Conservation (phyloP, 1,139 yeast genomes). For the Yamadazyma atmosphaerica region DNA sequence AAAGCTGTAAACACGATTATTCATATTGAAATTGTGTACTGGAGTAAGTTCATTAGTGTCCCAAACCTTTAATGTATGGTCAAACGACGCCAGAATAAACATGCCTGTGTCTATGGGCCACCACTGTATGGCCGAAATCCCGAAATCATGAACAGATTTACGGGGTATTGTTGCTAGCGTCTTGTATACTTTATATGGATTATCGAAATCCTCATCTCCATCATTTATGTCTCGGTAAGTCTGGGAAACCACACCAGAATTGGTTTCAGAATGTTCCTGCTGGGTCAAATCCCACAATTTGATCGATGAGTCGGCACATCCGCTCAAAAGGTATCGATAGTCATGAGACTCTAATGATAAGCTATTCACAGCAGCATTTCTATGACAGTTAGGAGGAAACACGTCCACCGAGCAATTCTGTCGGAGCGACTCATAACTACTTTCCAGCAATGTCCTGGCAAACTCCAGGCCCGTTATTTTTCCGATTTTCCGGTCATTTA, state of each 20-base stretch:
- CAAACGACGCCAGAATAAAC: conserved; percentile 82
- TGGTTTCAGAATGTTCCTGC: conserved; percentile 6
- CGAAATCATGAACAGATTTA: conserved; percentile 63
- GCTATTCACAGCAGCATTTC: conserved; percentile 58
- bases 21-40: conserved; percentile 64
- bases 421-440: conserved; percentile 29
- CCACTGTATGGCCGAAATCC: conserved; percentile 78
- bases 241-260: conserved; percentile 5
- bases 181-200: conserved; percentile 23
- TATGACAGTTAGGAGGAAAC: conserved; percentile 42
- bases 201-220: conserved; percentile 24
- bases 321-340: conserved; percentile 58
- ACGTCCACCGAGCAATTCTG: conserved; percentile 26
- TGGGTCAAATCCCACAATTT: conserved; percentile 53
- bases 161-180: conserved; percentile 50
- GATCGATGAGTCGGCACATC: conserved; percentile 75
- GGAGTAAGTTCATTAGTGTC: conserved; percentile 65
- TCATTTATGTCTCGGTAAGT: conserved; percentile 10
- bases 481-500: conserved; percentile 35
- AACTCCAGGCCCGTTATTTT: conserved; percentile 33
- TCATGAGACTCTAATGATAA: conserved; percentile 60
- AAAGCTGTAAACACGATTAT: conserved; percentile 52
- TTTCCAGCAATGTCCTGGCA: conserved; percentile 40
- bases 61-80: conserved; percentile 77
- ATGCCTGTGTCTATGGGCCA: conserved; percentile 89